Evolutionary conservation across 2,329 filamentous ascomycete genomes (phyloP), one percentile per base, ranked within the genome.

Genomic region (Xylaria hypoxylon): DNA sequence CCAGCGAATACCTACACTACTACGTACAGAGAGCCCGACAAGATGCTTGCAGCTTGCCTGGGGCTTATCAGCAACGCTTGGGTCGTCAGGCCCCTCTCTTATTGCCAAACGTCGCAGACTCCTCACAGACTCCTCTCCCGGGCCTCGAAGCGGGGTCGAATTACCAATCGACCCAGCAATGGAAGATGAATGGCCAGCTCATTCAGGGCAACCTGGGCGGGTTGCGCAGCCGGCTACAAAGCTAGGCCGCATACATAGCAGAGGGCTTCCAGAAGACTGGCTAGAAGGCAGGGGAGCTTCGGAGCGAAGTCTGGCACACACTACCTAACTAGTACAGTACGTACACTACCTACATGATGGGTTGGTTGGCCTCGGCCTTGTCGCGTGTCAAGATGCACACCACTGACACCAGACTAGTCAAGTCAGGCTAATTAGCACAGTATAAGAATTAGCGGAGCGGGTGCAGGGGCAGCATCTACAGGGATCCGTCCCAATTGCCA

Each of bases 51-150:
- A 38, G 35, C 33, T 38, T 57, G 40, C 24, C 15, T 33, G 26
- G 19, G 19, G 51, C 62, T 56, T 62, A 53, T 62, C 60, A 53
- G 65, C 48, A 7, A 17, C 62, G 52, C 59, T 63, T 65, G 51
- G 62, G 59, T 63, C 51, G 65, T 64, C 62, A 52, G 67, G 63
- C 62, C 65, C 65, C 68, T 61, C 68, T 67, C 68, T 67, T 62
- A 67, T 62, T 64, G 57, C 59, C 53, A 65, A 53, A 68, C 60
- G 50, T 67, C 44, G 53, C 65, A 62, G 50, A 35, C 44, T 59
- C 42, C 59, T 65, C 65, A 45, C 60, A 50, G 44, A 62, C 66
- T 64, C 65, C 60, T 67, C 60, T 67, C 66, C 59, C 57, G 47
- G 66, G 55, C 66, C 47, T 52, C 63, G 45, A 65, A 64, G 63